These are phyloP conservation scores for Trichoderma sp. DNA, from an alignment of 2,329 filamentous ascomycete genomes.

Conservation along the genomic window DNA sequence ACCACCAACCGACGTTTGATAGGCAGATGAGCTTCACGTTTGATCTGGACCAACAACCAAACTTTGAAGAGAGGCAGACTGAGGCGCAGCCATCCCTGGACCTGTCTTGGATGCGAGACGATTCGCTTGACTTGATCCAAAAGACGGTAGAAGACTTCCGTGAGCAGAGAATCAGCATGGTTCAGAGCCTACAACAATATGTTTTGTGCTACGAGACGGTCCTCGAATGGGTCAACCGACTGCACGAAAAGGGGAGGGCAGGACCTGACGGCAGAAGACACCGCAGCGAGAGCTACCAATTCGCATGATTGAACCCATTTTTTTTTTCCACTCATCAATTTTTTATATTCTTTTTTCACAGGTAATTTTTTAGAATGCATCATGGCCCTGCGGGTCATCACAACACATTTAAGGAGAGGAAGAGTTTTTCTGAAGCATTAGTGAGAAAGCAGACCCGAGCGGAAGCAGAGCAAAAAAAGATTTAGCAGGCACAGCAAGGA, in stretches of 20 bases:
- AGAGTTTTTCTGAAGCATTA: not conserved
- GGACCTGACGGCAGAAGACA: slow-evolving; percentile 33
- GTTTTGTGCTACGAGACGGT: slow-evolving; percentile 97
- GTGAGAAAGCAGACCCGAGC: not conserved
- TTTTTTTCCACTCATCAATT: not conserved
- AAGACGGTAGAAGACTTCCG: slow-evolving; percentile 91
- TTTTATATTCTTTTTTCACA: not conserved
- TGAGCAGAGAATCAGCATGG: slow-evolving; percentile 89
- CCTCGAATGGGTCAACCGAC: slow-evolving; percentile 75
- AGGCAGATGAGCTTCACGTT: not conserved
- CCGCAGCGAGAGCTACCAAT: slow-evolving; percentile 42
- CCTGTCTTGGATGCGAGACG: slow-evolving; percentile 69
- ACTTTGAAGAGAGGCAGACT: slow-evolving; percentile 25
- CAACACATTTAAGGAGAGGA: no score
- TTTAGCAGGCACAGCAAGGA: slow-evolving; percentile 14
- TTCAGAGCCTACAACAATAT: slow-evolving; percentile 90
- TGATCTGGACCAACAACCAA: slow-evolving; percentile 30
- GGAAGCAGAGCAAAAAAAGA: slow-evolving; percentile 13
- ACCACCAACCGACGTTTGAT: slow-evolving; percentile 29
- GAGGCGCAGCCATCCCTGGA: slow-evolving; percentile 42
- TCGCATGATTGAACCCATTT: slow-evolving; percentile 28
- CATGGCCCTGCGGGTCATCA: not conserved
- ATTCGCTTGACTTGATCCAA: slow-evolving; percentile 77
- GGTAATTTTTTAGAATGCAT: slow-evolving; percentile 11
- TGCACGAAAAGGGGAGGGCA: slow-evolving; percentile 44